Evolutionary conservation across 2,329 filamentous ascomycete species (phyloP), one percentile per base, ranked within the genome.

Genomic region (Colletotrichum australisinense): DNA sequence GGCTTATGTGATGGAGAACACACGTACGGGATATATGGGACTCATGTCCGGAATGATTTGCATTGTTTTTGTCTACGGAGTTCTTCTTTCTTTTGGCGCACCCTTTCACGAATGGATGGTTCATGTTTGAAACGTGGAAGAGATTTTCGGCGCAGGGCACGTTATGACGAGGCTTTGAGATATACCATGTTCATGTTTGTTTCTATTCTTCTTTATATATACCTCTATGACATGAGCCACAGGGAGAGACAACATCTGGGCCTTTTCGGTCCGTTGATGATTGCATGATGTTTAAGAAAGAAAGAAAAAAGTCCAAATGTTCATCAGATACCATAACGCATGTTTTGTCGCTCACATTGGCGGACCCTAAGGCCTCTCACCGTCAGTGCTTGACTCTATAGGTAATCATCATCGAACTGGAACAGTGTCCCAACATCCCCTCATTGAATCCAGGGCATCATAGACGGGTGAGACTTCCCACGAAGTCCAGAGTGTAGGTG

Each of bases 371-470:
- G 73, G 73, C 69, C 69, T 74, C 72, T 74, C 66, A 72, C 90
- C 91, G 42, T 98, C 94, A 94, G 95, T 94, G 95, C 95, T 98
- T 98, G 95, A 98, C 95, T 98, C 95, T 97, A 95, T 71, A 93
- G 89, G 88, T 92, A 91, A 91, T 98, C 95, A 98, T 98, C 95
- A 98, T 77, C 74, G 68, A 72, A 74, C 60, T 76, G 76, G 74
- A 76, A 76, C 74, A 72, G 52, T 71, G 68, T 67, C 46, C 62
- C 19, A 75, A 19, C 19, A 14, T 19, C 26, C 38, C 14, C 12
- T 12, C 38, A 28, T 69, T 76, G 42, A 74, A 38, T 76, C 77
- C 75, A 67, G 73, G 67, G 76, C 64, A 76, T 76, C 75, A 62
- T 68, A 49, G 76, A 76, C 74, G 77, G 77, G 60, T 78, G 79